phyloP scores from a whole-genome alignment of 2,329 filamentous ascomycete genomes.

The Emergomyces africanus region DNA sequence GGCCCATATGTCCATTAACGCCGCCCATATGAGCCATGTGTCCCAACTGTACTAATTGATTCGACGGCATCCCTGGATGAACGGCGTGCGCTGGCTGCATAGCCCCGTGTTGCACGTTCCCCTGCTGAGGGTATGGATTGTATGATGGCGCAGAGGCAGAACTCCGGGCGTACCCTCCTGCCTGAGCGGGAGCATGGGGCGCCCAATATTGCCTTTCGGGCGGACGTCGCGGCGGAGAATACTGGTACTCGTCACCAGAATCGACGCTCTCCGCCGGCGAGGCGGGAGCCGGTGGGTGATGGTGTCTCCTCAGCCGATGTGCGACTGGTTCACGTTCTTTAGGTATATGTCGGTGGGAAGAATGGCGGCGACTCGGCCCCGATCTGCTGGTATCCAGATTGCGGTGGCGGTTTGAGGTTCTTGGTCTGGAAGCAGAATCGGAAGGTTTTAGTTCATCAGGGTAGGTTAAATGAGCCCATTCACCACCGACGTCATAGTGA shows the following conservation, averaged over 20 bases:
- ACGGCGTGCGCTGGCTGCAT: conserved; percentile 13
- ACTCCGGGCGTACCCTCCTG: conserved; percentile 26
- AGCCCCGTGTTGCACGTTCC: conserved; percentile 10
- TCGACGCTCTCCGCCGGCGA: conserved; percentile 12
- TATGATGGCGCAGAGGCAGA: conserved; percentile 29
- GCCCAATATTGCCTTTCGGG: conserved; percentile 23
- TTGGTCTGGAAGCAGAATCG: conserved; percentile 34
- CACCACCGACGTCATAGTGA: conserved; percentile 18
- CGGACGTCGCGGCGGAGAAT: conserved; percentile 28
- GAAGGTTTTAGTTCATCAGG: conserved; percentile 36
- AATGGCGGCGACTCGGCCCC: conserved; percentile 23
- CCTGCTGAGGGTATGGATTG: conserved; percentile 18
- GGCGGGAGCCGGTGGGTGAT: conserved; percentile 19
- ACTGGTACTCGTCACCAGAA: conserved; percentile 4
- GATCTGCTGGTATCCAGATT: conserved; percentile 25
- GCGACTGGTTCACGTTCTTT: conserved; percentile 25
- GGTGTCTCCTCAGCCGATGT: conserved; percentile 31
- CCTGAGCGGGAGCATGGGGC: conserved; percentile 16
- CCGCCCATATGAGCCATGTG: conserved; percentile 3
- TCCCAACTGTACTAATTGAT: conserved; percentile 11
- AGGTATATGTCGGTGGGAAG: conserved; percentile 23
- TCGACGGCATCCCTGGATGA: conserved; percentile 15
- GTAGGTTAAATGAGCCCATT: conserved; percentile 29
- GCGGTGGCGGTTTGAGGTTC: conserved; percentile 30
- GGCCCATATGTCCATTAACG: conserved; percentile 4